Base-by-base conservation (phyloP, 192 early-diverging fungal genomes). In the Umbelopsis sp. region DNA sequence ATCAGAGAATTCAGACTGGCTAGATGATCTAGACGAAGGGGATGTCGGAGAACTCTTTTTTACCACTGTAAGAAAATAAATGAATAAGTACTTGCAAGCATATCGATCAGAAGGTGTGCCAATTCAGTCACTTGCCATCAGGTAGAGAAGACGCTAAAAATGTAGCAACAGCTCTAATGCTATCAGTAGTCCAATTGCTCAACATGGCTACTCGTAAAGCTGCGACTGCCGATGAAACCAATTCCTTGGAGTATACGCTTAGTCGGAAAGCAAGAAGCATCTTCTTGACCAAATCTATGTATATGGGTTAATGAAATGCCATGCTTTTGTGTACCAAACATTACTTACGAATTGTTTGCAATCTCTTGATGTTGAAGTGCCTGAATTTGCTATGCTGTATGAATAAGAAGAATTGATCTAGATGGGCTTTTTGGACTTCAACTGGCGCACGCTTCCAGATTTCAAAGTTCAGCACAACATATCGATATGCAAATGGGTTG, bases 401-500 rank as follows among this genome's bases (percentile, higher is more conserved):
- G 46, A 89, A 89, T 20, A 83, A 58, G 41, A 78, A 73, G 50
- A 91, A 86, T 74, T 92, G 90, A 20, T 83, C 83, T 3, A 92
- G 47, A 66, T 90, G 87, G 7, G 81, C 69, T 37, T 74, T 67
- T 52, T 92, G 90, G 1, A 91, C 81, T 12, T 82, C 74, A 5
- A 79, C 70, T 12, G 71, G 73, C 9, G 88, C 80, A 66, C 79
- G 81, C 64, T 81, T 79, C 90, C 90, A 92, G 5, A 92, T 74
- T 55, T 91, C 90, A 75, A 91, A 83, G 37, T 92, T 87, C 64
- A 92, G 67, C 69, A 90, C 82, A 7, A 92, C 51, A 46, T 81
- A 84, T 13, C 86, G 73, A 69, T 88, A 89, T 1, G 89, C 90
- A 46, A 86, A 76, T 16, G 86, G 82, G 71, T 91, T 91, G 3